Base-by-base conservation (phyloP, 2,329 filamentous ascomycete genomes). In the Colletotrichum ledebouriae region DNA sequence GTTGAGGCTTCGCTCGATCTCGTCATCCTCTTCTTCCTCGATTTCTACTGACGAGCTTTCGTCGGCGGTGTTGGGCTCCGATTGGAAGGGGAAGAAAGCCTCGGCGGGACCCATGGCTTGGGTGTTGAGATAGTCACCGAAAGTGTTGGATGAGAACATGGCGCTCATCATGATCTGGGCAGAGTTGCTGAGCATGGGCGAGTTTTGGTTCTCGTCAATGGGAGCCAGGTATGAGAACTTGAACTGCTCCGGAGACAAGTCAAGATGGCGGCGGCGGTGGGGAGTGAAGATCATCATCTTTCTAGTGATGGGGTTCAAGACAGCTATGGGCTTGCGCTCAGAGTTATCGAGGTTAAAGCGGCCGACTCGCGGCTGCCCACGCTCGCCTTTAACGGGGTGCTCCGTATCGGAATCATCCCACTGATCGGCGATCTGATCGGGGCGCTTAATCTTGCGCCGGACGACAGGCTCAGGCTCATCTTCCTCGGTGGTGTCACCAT, bases 141-240 rank as follows among this genome's bases (percentile, higher is more conserved):
- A 86, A 0, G 85, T 83, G 70, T 85, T 84, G 63, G 82, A 83
- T 1, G 85, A 86, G 62, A 89, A 85, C 80, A 94, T 89, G 73
- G 90, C 90, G 56, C 90, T 90, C 81, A 94, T 89, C 92, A 94
- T 94, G 71, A 94, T 85, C 67, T 93, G 92, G 63, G 90, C 89
- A 17, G 89, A 87, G 67, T 91, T 90, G 75, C 85, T 88, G 69
- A 91, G 80, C 74, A 92, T 88, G 15, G 90, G 88, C 0, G 83
- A 83, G 4, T 81, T 75, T 61, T 83, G 78, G 15, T 74, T 34
- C 42, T 80, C 74, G 62, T 81, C 75, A 56, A 78, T 74, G n/a
- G 81, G 74, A 20, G 63, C 17, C 25, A 69, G 33, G 74, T 82
- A 84, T 17, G 83, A 78, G 62, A 86, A 75, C 63, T 86, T 83